phyloP scores from a whole-genome alignment of 148 eudicot species.

The Rhododendron simsii region DNA sequence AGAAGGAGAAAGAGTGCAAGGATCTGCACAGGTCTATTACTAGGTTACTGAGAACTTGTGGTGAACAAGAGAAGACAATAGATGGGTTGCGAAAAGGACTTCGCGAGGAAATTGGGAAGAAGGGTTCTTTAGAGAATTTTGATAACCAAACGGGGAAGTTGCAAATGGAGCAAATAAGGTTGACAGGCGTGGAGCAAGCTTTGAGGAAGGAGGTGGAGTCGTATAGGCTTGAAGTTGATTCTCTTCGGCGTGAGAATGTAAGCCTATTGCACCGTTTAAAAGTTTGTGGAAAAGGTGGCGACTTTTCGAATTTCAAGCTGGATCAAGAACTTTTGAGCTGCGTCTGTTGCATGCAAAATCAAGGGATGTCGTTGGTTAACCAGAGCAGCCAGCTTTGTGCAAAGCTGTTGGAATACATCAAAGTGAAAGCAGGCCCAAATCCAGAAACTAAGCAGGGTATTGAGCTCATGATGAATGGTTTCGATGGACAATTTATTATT shows the following conservation, averaged over 20 bases:
- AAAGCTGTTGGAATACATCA: constrained; percentile 55
- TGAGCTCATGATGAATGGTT: constrained; percentile 24
- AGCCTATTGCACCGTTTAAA: constrained; percentile 63
- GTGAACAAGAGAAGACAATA: constrained; percentile 81
- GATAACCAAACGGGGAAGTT: constrained; percentile 60
- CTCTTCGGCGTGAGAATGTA: constrained; percentile 78
- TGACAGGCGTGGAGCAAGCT: constrained; percentile 69
- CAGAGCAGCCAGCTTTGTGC: constrained; percentile 57
- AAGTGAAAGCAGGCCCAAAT: constrained; percentile 36
- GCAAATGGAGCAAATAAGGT: constrained; percentile 70
- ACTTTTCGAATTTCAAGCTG: constrained; percentile 49
- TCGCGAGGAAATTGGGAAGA: constrained; percentile 47
- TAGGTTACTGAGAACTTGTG: constrained; percentile 60
- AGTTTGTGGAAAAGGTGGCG: constrained; percentile 45
- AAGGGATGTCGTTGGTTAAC: constrained; percentile 50
- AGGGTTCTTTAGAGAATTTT: constrained; percentile 31
- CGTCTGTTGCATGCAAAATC: constrained; percentile 56
- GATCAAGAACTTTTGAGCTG: constrained; percentile 63
- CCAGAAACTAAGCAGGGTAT: constrained; percentile 29
- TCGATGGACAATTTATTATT: constrained; percentile 53
- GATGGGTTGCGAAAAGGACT: constrained; percentile 64
- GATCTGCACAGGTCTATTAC: constrained; percentile 60
- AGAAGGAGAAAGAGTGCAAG: constrained; percentile 75
- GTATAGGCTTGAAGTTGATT: constrained; percentile 54
- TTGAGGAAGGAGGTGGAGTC: constrained; percentile 81